Base-by-base conservation (phyloP, 805 yeast genomes). In the Starmerella tilneyi region DNA sequence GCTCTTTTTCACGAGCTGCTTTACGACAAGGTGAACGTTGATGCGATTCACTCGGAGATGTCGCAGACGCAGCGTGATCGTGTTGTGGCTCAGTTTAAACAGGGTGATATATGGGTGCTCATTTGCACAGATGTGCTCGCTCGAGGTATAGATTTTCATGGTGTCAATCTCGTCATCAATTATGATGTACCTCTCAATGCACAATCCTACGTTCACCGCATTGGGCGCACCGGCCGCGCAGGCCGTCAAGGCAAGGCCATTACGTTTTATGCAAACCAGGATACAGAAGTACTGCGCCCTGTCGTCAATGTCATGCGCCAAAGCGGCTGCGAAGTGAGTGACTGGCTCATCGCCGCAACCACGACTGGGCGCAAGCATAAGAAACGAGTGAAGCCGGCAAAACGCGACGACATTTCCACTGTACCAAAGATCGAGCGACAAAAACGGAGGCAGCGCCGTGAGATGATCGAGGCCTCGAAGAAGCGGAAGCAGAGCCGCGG, bases 141-240 rank as follows among this genome's bases (percentile, higher is more conserved):
- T 3, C 77, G 99, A 67, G 99, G 99, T 70, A 84, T 92, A 47
- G 98, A 92, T 63, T 92, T 92, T 68, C 85, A 85, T 59, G 96
- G 96, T 45, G 89, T 92, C 41, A 92, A 88, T 59, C 62, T 94
- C 48, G 96, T 92, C 32, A 84, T 92, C 54, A 92, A 92, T 65
- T 92, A 92, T 63, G 99, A 92, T 64, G 94, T 92, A 11, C 99
- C 99, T 15, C 83, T 78, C 56, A 76, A 81, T 35, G 85, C 96
- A 0, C 96, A 89, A 63, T 81, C 95, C 0, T 92, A 92, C 62
- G 96, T 92, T 37, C 99, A 92, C 64, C 77, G 99, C 67, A 84
- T 92, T 57, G 99, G 99, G 64, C 81, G 99, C 71, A 89, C 98
- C 2, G 99, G 98, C 55, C 80, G 99, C 72, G 95, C 85, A 44